These are phyloP conservation scores for Xylaria arbuscula DNA, from an alignment of 2,329 filamentous ascomycete genomes.

Conservation along the genomic window DNA sequence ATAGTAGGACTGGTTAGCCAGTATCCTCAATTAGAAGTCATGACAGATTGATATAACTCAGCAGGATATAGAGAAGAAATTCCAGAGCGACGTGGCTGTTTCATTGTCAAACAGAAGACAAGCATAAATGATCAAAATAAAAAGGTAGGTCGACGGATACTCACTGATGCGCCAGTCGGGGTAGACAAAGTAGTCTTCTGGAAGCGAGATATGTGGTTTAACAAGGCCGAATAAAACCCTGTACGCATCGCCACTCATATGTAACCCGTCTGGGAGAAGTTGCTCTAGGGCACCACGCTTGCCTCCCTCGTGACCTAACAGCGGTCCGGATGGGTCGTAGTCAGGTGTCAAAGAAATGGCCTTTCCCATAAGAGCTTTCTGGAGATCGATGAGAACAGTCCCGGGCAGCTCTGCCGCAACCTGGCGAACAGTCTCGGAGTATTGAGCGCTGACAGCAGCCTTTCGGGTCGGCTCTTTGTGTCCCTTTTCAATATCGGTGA, in stretches of 20 bases:
- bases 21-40: not conserved
- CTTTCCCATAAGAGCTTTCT: conserved; percentile 79
- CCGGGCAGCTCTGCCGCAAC: conserved; percentile 76
- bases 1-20: conserved; percentile 21
- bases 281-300: conserved; percentile 62
- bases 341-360: conserved; percentile 68
- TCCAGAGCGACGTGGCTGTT: not conserved
- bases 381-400: conserved; percentile 81
- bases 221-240: conserved; percentile 58
- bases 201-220: conserved; percentile 59
- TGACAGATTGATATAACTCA: not conserved
- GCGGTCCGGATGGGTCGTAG: conserved; percentile 62
- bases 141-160: not conserved
- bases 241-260: conserved; percentile 66
- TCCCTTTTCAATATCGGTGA: conserved; percentile 60
- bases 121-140: not conserved
- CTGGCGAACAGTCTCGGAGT: conserved; percentile 70
- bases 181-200: conserved; percentile 54
- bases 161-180: conserved; percentile 59
- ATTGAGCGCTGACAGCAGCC: conserved; percentile 62
- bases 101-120: not conserved
- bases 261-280: conserved; percentile 68
- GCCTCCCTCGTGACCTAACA: conserved; percentile 63
- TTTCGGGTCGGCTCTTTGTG: conserved; percentile 57
- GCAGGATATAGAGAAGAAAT: not conserved